Conservation (phyloP, 257 asterid species). For the Nicotiana undulata region DNA sequence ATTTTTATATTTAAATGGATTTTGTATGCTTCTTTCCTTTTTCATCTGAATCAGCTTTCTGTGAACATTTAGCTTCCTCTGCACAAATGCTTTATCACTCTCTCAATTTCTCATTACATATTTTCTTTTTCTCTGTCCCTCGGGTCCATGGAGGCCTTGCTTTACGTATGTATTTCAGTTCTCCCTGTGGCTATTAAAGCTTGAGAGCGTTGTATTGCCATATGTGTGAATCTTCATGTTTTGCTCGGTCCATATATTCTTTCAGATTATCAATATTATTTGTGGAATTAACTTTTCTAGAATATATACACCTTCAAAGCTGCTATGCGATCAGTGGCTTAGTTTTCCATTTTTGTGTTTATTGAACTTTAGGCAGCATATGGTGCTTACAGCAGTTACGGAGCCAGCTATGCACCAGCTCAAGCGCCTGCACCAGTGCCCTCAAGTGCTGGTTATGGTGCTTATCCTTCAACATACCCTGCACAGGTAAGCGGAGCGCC, state of each 20-base stretch:
- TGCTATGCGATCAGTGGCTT: not conserved
- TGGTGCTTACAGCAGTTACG: conserved; percentile 61
- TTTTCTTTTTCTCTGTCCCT: not conserved
- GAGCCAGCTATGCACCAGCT: conserved; percentile 52
- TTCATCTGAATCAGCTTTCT: not conserved
- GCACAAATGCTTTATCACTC: not conserved
- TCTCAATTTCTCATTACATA: not conserved
- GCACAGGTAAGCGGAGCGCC: conserved; percentile 46
- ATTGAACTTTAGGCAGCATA: conserved; percentile 51
- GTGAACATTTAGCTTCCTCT: not conserved
- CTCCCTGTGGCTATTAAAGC: not conserved
- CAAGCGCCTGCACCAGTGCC: conserved; percentile 72
- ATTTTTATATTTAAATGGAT: not conserved
- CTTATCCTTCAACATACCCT: conserved; percentile 73
- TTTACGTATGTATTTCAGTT: not conserved
- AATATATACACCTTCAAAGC: not conserved
- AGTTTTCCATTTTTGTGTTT: not conserved
- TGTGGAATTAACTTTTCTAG: not conserved
- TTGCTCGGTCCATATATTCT: conserved; percentile 1
- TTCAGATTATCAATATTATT: not conserved
- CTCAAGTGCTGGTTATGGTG: conserved; percentile 71
- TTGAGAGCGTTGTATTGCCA: not conserved
- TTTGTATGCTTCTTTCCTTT: not conserved
- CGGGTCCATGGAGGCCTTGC: not conserved
- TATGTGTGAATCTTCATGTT: not conserved